Conservation (phyloP, 441 rosid species). For the Biscutella auriculata region DNA sequence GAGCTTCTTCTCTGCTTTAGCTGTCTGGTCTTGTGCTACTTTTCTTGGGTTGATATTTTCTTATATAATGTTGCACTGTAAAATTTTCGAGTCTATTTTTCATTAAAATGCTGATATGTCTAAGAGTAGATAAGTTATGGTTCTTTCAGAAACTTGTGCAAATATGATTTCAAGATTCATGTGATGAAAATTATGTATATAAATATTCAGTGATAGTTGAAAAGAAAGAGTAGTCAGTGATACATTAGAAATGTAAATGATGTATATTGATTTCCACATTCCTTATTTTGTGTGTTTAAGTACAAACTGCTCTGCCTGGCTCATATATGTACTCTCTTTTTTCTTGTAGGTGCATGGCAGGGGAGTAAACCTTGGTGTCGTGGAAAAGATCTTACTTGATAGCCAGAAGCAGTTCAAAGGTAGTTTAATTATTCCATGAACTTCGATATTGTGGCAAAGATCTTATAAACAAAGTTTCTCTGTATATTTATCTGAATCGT, state of each 20-base stretch:
- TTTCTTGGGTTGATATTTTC: neutral
- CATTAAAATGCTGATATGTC: neutral
- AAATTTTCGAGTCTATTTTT: too few relatives aligned
- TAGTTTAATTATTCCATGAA: conserved; percentile 14
- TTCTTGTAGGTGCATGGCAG: conserved; percentile 65
- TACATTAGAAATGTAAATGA: neutral
- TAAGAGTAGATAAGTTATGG: conserved; percentile 1
- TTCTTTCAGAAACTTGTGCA: neutral
- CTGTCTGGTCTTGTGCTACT: conserved; percentile 2
- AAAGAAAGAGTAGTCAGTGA: too few relatives aligned
- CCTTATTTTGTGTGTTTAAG: neutral
- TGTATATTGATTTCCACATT: neutral
- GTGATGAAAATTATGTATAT: neutral
- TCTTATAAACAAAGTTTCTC: neutral
- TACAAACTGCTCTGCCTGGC: neutral
- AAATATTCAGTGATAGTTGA: neutral
- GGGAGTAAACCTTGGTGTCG: conserved; percentile 60
- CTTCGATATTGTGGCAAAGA: neutral
- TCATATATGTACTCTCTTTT: neutral
- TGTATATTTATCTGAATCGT: neutral
- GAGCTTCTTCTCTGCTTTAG: conserved; percentile 15
- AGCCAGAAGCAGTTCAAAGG: conserved; percentile 61
- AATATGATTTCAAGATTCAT: neutral
- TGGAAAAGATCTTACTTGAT: conserved; percentile 65
- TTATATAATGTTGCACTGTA: neutral